A percentile compares a stretch with the other conserved stretches of the same genome.
Evolutionary conservation across 805 yeast species (phyloP).

Genomic region (Kregervanrija pseudodelftensis): DNA sequence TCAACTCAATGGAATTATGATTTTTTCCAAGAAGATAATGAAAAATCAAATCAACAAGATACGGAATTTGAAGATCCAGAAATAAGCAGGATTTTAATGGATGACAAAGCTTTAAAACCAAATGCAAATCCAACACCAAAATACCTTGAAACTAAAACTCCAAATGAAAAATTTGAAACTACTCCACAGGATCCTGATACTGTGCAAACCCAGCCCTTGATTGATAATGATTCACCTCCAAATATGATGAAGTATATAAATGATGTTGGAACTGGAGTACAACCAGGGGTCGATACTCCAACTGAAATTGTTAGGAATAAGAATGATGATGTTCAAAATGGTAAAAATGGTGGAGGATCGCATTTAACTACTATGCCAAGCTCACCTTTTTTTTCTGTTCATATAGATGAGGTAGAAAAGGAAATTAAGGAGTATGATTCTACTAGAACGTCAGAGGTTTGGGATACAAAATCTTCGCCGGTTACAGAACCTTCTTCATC

Average conservation of each 20-base stretch:
- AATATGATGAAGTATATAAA: too few relatives aligned
- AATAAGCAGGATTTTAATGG: constrained; percentile 16
- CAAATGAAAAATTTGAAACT: constrained; percentile 18
- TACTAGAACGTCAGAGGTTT: constrained; percentile 15
- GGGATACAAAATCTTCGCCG: constrained; percentile 23
- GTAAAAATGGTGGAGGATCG: not conserved
- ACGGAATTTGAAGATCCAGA: constrained; percentile 19
- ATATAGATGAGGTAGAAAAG: constrained; percentile 9
- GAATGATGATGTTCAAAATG: too few relatives aligned
- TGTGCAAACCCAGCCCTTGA: constrained; percentile 14
- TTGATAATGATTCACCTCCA: constrained; percentile 5
- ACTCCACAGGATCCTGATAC: constrained; percentile 27
- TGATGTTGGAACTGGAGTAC: too few relatives aligned
- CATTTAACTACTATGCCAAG: constrained; percentile 24
- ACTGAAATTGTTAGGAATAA: too few relatives aligned
- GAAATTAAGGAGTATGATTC: constrained; percentile 16
- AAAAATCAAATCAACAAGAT: constrained; percentile 13
- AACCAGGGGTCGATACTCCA: too few relatives aligned
- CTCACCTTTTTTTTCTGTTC: constrained; percentile 24
- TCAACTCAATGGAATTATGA: constrained; percentile 24
- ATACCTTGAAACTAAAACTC: not conserved
- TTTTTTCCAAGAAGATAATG: constrained; percentile 15
- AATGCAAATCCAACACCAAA: constrained; percentile 4
- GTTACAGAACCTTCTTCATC: constrained; percentile 19
- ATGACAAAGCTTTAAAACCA: not conserved